Evolutionary conservation across 208 protist genomes (phyloP).

Genomic region (Lotmaria passim): DNA sequence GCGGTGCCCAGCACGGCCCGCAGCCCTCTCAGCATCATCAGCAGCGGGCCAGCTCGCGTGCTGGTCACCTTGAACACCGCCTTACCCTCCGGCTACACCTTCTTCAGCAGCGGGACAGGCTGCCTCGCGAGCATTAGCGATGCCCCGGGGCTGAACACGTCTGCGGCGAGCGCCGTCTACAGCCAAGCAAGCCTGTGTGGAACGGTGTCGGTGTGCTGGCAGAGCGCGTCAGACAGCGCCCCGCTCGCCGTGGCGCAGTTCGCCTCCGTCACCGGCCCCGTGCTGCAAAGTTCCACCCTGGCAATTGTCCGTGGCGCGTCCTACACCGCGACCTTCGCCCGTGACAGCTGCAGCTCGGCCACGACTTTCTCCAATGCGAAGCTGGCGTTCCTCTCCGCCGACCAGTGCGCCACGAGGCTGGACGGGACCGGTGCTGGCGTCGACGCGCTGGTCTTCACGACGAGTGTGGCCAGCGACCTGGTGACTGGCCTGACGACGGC

Average conservation of each 20-base stretch:
- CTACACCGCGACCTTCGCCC: conserved; percentile 40
- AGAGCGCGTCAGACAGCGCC: conserved; percentile 2
- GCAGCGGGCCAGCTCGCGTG: conserved; percentile 16
- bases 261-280: conserved; percentile 45
- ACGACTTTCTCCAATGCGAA: conserved; percentile 9
- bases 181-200: conserved; percentile 36
- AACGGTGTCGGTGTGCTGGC: conserved; percentile 55
- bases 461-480: conserved; percentile 17
- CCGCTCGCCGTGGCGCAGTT: conserved; percentile 41
- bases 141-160: conserved; percentile 35
- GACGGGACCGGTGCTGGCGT: background rate
- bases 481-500: conserved; percentile 16
- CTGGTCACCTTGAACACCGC: conserved; percentile 43
- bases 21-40: conserved; percentile 33
- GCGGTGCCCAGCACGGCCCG: conserved; percentile 31
- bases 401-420: conserved; percentile 7
- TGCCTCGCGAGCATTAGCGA: conserved; percentile 35
- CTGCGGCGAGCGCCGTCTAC: conserved; percentile 26
- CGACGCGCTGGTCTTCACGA: conserved; percentile 1
- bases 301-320: conserved; percentile 43
- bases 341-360: conserved; percentile 14
- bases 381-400: conserved; percentile 7
- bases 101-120: conserved; percentile 37
- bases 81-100: conserved; percentile 36
- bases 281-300: conserved; percentile 35